Evolutionary conservation across 2,329 filamentous ascomycete genomes (phyloP), one percentile per base, ranked within the genome.

Genomic region (Colletotrichum australisinense): DNA sequence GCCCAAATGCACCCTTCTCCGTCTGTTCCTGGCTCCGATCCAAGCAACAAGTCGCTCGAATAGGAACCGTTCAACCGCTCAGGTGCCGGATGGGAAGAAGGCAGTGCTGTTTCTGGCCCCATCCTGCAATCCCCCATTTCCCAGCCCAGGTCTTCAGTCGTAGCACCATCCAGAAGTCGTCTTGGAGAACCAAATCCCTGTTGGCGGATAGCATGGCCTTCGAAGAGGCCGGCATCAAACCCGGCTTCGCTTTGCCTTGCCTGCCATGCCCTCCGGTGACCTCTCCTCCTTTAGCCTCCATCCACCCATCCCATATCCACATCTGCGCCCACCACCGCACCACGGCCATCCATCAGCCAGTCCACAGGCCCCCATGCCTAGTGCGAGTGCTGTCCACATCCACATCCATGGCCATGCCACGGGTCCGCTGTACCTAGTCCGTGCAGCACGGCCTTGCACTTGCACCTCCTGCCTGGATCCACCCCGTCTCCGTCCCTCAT

Each of bases 21-120:
- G 55, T 70, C 60, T 59, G 26, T 70, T 66, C 70, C 67, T 58
- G 38, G 70, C 70, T 73, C 46, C 59, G 60, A 73, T 70, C 64
- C 60, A 69, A 63, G 55, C 46, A 60, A 60, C 11, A 24, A 52
- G 30, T 52, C 46, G 60, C 55, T 55, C 56, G 22, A 49, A 60
- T 53, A 56, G 60, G 67, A 70, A 62, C 55, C 53, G 16, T 66
- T 52, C 55, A 70, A 65, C 60, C 53, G 46, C 63, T 35, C 55
- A 73, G 67, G n/a, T 52, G 46, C 67, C 70, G 28, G 46, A 65
- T 26, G 67, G 52, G 30, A 38, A 63, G 28, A 30, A 69, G 70
- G 59, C 60, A 56, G 60, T 70, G 67, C 67, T 70, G 67, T 70
- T 65, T 73, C 70, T 70, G 60, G 66, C 32, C 30, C 46, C 57